Conservation (phyloP, 2,329 filamentous ascomycete genomes). For the Aspergillus quadricinctus region DNA sequence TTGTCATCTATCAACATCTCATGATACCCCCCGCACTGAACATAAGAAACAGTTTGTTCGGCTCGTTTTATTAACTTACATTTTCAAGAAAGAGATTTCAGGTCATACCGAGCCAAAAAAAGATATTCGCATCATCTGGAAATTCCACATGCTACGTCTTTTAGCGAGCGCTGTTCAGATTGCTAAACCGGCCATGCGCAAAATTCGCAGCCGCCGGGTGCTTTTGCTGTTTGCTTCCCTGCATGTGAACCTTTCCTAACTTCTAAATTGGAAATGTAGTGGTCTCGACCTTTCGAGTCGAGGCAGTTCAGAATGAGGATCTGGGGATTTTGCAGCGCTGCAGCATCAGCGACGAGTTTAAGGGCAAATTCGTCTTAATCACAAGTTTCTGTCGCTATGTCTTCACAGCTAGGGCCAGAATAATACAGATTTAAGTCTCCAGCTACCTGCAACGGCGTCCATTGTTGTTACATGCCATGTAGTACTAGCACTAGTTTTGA, state of each 20-base stretch:
- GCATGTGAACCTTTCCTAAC: not conserved
- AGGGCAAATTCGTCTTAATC: not conserved
- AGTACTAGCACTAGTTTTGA: not conserved
- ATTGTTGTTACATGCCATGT: not conserved
- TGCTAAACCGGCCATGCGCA: not conserved
- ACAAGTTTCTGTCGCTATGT: not conserved
- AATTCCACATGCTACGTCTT: not conserved
- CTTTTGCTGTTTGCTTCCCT: not conserved
- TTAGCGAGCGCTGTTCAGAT: not conserved
- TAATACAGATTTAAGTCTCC: not conserved
- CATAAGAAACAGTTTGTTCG: not conserved
- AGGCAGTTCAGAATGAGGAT: not conserved
- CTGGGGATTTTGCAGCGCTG: not conserved
- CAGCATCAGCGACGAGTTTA: not conserved
- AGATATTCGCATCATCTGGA: not conserved
- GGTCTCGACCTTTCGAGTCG: not conserved
- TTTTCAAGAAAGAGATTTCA: not conserved
- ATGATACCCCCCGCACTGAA: not conserved
- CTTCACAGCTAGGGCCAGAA: not conserved
- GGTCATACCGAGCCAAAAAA: not conserved
- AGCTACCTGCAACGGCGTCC: not conserved
- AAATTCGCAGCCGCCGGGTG: not conserved
- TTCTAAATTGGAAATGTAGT: not conserved
- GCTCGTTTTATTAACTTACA: not conserved
- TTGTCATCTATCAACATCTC: not conserved